Conservation (phyloP, 139 green algal species). For the Eudorina sp. region DNA sequence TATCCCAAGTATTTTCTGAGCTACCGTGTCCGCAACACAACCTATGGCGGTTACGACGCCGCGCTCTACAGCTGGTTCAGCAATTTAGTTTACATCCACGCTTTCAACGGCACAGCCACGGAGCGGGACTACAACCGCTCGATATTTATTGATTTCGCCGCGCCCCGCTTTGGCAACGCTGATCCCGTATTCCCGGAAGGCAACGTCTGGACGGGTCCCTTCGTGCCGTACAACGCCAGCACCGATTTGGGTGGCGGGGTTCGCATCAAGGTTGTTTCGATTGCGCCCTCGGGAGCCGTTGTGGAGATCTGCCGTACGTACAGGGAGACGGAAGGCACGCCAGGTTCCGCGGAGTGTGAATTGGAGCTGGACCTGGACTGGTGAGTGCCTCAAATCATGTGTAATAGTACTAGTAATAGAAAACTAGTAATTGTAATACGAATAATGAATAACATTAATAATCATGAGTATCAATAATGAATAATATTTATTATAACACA, state of each 20-base stretch:
- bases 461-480: no score
- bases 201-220: not conserved
- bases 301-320: not conserved
- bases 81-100: not conserved
- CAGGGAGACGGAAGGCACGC: no score
- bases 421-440: no score
- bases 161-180: not conserved
- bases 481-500: no score
- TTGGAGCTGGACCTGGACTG: no score
- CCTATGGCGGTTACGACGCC: not conserved
- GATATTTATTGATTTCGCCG: not conserved
- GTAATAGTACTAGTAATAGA: no score
- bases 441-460: no score
- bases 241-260: slow-evolving; percentile 4
- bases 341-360: no score
- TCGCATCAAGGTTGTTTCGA: not conserved
- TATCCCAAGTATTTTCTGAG: slow-evolving; percentile 5
- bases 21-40: not conserved
- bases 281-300: not conserved
- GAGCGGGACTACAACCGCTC: slow-evolving; percentile 19
- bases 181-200: not conserved
- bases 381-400: no score
- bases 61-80: not conserved
- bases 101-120: not conserved
- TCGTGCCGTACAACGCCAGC: not conserved